Base-by-base conservation (phyloP, 495 filamentous ascomycete species). In the Trichoderma erinaceum region DNA sequence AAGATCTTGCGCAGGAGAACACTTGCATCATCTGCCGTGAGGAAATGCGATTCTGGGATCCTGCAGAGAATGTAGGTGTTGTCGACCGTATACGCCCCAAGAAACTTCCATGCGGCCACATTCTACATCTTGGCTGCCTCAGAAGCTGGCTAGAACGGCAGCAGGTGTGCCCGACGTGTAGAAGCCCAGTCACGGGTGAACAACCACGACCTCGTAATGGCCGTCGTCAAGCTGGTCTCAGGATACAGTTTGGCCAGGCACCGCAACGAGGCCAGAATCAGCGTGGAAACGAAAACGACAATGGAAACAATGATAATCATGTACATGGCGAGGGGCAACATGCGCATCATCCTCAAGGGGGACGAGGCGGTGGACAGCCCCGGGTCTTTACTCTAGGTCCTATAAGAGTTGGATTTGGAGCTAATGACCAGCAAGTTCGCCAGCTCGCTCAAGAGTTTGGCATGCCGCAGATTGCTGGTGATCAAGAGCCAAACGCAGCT, bases 11-110 rank as follows among this genome's bases (percentile, higher is more conserved):
- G 23, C 83, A 90, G 63, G 94, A 97, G 72, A 90, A 96, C 71
- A 94, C 94, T 15, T 99, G 95, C 74, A 99, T 99, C 74, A 97
- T 99, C 68, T 99, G 95, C 78, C 87, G 95, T 68, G 96, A 98
- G 75, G 92, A 96, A 65, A 98, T 99, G 96, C 85, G 85, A 43
- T 87, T 89, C 2, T 93, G 89, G 87, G 78, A 84, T 68, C 79
- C 84, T 21, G 56, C 73, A 78, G 77, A 73, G 67, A 71, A 81
- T 76, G 66, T 71, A 8, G 77, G 71, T 6, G 79, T 85, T 35
- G 89, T 95, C 68, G 92, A 98, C 73, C 85, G 95, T 46, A 87
- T 88, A 38, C 87, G 96, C 56, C 90, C 96, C 13, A 99, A 98
- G 79, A 97, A 96, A 78, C 85, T 99, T 12, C 95, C 95, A 0